These are phyloP conservation scores for Lecanicillium sp. DNA, from an alignment of 2,329 filamentous ascomycete genomes.

Conservation along the genomic window DNA sequence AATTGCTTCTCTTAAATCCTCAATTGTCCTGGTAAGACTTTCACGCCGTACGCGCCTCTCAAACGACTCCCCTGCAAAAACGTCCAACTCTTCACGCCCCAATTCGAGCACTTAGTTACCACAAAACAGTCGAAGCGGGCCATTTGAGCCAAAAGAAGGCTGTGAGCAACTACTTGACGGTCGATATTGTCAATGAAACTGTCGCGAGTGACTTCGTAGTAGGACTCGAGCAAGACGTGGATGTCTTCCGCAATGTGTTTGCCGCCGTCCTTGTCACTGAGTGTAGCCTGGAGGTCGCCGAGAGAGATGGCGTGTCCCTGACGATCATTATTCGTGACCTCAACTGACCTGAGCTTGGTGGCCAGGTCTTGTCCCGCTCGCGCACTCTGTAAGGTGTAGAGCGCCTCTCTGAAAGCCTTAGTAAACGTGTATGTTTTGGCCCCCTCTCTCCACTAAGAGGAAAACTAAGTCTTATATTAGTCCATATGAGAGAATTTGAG, in stretches of 20 bases:
- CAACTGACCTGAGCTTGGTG: slow-evolving; percentile 10
- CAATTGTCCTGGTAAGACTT: too few relatives aligned
- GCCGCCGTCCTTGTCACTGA: slow-evolving; percentile 17
- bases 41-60: background rate
- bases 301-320: slow-evolving; percentile 16
- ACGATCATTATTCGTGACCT: slow-evolving; percentile 16
- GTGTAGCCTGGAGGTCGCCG: slow-evolving; percentile 16
- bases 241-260: slow-evolving; percentile 22
- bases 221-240: slow-evolving; percentile 26
- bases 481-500: too few relatives aligned
- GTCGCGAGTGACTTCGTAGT: slow-evolving; percentile 26
- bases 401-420: slow-evolving; percentile 18
- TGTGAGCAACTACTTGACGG: slow-evolving; percentile 24
- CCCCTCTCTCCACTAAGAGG: too few relatives aligned
- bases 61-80: background rate
- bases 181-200: slow-evolving; percentile 31
- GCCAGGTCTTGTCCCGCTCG: slow-evolving; percentile 12
- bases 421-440: slow-evolving; percentile 29
- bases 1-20: too few relatives aligned
- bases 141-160: slow-evolving; percentile 22
- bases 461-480: too few relatives aligned
- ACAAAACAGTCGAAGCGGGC: slow-evolving; percentile 15
- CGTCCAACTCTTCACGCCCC: background rate
- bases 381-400: slow-evolving; percentile 5
- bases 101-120: background rate